Percentiles rank a stretch among this genome's conserved stretches.
These are phyloP conservation scores for Cruciata laevipes DNA, from an alignment of 257 asterid genomes.

Conservation along the genomic window DNA sequence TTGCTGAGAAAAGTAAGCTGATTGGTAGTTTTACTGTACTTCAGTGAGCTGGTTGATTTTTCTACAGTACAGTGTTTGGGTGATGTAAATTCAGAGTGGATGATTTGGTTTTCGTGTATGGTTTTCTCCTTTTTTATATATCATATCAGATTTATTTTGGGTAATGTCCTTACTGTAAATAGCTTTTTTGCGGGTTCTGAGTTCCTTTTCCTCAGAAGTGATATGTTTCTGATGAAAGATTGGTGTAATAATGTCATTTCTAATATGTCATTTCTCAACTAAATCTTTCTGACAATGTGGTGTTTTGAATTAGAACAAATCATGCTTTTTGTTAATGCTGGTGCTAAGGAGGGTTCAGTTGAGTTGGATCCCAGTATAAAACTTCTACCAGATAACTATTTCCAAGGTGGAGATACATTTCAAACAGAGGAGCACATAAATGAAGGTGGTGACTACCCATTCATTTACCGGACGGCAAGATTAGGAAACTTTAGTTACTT, in stretches of 20 bases:
- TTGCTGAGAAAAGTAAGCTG: no score
- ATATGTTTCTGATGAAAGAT: neutral
- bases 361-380: constrained; percentile 47
- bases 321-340: constrained; percentile 77
- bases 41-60: neutral
- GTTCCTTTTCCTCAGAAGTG: neutral
- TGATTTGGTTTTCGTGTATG: neutral
- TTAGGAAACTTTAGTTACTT: constrained; percentile 66
- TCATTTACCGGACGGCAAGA: constrained; percentile 75
- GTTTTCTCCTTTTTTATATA: neutral
- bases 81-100: neutral
- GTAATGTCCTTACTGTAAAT: neutral
- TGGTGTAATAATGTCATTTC: neutral
- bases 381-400: constrained; percentile 52
- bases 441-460: constrained; percentile 67
- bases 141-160: no score
- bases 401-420: constrained; percentile 76
- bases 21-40: no score
- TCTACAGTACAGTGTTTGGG: neutral
- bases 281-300: constrained; percentile 6
- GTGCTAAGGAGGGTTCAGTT: constrained; percentile 33
- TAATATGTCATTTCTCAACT: neutral
- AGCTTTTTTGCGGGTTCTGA: neutral
- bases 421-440: constrained; percentile 66
- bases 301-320: constrained; percentile 49